phyloP scores from a whole-genome alignment of 1,284 basidiomycete species.

The Athelia sp. region DNA sequence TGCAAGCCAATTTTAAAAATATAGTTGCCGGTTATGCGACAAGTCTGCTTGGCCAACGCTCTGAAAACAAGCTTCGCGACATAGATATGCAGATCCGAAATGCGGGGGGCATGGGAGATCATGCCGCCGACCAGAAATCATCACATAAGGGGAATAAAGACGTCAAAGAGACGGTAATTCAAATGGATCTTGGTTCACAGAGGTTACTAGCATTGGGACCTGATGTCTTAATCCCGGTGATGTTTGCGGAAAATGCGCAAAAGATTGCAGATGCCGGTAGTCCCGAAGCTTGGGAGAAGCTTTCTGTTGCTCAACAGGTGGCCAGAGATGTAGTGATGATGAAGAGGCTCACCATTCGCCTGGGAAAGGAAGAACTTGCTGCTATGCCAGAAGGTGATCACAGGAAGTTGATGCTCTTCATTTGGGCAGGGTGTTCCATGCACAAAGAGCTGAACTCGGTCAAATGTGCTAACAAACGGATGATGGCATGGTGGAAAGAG shows the following conservation, averaged over 20 bases:
- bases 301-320: conserved; percentile 8
- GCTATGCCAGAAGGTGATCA: conserved; percentile 11
- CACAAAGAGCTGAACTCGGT: conserved; percentile 1
- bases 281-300: conserved; percentile 9
- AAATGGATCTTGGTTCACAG: too few relatives aligned
- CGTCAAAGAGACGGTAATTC: too few relatives aligned
- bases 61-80: too few relatives aligned
- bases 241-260: conserved; percentile 3
- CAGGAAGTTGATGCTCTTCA: background rate
- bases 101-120: too few relatives aligned
- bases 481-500: background rate
- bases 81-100: too few relatives aligned
- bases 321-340: conserved; percentile 1
- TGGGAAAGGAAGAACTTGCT: conserved; percentile 12
- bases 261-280: conserved; percentile 13
- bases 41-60: too few relatives aligned
- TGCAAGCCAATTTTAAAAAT: too few relatives aligned
- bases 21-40: too few relatives aligned
- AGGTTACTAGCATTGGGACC: too few relatives aligned
- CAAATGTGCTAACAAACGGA: background rate
- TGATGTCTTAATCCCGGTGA: conserved; percentile 2
- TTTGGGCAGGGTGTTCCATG: conserved; percentile 1
- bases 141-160: too few relatives aligned
- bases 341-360: background rate
- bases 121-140: too few relatives aligned